Evolutionary conservation across 108 stramenopile species (phyloP).

Genomic region (Fragilariopsis cylindrus): DNA sequence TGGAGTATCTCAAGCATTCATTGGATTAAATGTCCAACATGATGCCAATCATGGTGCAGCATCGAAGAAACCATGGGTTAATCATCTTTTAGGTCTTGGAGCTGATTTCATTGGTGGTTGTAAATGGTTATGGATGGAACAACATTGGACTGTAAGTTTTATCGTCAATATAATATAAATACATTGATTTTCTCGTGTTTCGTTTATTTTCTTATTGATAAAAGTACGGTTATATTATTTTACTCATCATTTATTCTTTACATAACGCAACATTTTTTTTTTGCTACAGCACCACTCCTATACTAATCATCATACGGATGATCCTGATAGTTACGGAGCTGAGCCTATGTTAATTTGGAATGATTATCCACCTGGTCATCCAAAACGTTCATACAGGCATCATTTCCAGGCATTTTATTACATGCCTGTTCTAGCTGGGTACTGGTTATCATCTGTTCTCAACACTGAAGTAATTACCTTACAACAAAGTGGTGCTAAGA

Average conservation of each 20-base stretch:
- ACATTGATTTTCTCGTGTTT: too few species aligned
- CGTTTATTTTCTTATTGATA: too few species aligned
- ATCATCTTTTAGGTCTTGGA: slow-evolving; percentile 84
- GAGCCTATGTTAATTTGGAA: slow-evolving; percentile 87
- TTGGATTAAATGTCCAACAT: slow-evolving; percentile 93
- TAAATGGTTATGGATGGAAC: slow-evolving; percentile 90
- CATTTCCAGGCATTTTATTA: slow-evolving; percentile 80
- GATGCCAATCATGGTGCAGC: slow-evolving; percentile 96
- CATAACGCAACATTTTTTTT: neutral
- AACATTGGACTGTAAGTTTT: slow-evolving; percentile 74
- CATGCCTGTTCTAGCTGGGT: slow-evolving; percentile 60
- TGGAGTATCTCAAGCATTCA: slow-evolving; percentile 80
- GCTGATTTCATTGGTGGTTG: slow-evolving; percentile 88
- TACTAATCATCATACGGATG: slow-evolving; percentile 82
- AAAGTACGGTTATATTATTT: too few species aligned
- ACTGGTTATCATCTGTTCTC: slow-evolving; percentile 84
- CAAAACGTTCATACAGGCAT: slow-evolving; percentile 64
- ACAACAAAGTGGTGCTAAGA: slow-evolving; percentile 62
- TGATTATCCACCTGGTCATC: slow-evolving; percentile 74
- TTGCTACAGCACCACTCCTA: slow-evolving; percentile 51
- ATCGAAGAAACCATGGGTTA: slow-evolving; percentile 77
- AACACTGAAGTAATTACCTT: slow-evolving; percentile 77
- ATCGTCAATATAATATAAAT: neutral
- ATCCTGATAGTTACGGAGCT: slow-evolving; percentile 83
- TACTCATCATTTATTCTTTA: neutral